These are phyloP conservation scores for Penicillium argentinense DNA, from an alignment of 495 filamentous ascomycete genomes.

Conservation along the genomic window DNA sequence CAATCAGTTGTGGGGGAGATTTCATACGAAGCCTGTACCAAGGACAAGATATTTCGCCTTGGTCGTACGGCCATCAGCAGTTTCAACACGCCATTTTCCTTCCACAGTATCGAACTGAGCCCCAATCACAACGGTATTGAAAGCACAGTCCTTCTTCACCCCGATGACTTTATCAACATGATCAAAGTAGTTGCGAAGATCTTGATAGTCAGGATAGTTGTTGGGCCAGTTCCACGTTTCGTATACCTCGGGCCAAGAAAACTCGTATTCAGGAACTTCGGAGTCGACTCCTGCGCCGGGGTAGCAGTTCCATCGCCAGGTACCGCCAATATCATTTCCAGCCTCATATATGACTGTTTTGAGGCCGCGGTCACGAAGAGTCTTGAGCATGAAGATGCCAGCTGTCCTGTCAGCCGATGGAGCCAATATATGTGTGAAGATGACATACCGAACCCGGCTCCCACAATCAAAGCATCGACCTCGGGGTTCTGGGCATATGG, in stretches of 20 bases:
- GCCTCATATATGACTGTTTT: constrained; percentile 43
- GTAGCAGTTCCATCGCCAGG: constrained; percentile 54
- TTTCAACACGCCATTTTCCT: constrained; percentile 48
- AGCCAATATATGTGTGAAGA: neutral
- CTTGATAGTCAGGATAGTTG: constrained; percentile 50
- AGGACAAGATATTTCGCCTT: constrained; percentile 50
- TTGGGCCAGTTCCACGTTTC: constrained; percentile 53
- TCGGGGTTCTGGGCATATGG: constrained; percentile 29
- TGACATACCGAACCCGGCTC: constrained; percentile 44
- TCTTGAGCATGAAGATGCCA: constrained; percentile 29
- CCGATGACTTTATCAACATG: constrained; percentile 51
- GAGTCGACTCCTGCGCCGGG: constrained; percentile 51
- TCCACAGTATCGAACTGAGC: constrained; percentile 43
- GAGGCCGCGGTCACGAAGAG: constrained; percentile 28
- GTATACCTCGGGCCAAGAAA: constrained; percentile 50
- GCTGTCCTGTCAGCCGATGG: constrained; percentile 6
- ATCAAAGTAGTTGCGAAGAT: constrained; percentile 55
- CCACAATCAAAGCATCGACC: constrained; percentile 52
- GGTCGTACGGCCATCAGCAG: constrained; percentile 43
- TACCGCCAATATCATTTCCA: constrained; percentile 45
- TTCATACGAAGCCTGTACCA: constrained; percentile 30
- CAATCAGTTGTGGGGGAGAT: neutral
- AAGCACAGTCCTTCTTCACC: constrained; percentile 52
- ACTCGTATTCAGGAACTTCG: constrained; percentile 51
- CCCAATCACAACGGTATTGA: constrained; percentile 46